These are phyloP conservation scores for Flammula alnicola DNA, from an alignment of 1,284 basidiomycete genomes.

Conservation along the genomic window DNA sequence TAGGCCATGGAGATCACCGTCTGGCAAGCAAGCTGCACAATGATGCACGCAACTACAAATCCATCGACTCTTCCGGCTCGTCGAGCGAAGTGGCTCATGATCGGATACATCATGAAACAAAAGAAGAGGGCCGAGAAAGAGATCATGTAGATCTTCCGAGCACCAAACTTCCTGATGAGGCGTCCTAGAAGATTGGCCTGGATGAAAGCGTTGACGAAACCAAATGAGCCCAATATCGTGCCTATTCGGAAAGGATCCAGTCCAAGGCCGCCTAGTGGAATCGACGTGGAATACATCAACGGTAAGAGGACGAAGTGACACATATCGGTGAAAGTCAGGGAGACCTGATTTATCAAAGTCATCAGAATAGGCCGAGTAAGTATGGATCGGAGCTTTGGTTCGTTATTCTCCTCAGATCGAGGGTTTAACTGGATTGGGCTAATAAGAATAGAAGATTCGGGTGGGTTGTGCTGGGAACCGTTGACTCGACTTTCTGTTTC, in stretches of 20 bases:
- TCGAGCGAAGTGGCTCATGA: conserved; percentile 33
- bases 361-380: conserved; percentile 19
- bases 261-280: conserved; percentile 41
- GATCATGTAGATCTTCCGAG: conserved; percentile 22
- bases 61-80: conserved; percentile 32
- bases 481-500: conserved; percentile 1
- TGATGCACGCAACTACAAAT: conserved; percentile 31
- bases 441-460: too few relatives aligned
- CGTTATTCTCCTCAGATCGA: not conserved
- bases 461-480: too few relatives aligned
- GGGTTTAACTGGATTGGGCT: too few relatives aligned
- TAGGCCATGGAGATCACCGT: conserved; percentile 33
- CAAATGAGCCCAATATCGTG: conserved; percentile 35
- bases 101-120: conserved; percentile 30
- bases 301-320: conserved; percentile 40
- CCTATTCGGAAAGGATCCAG: conserved; percentile 41
- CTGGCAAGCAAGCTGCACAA: conserved; percentile 32
- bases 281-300: conserved; percentile 42
- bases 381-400: conserved; percentile 2
- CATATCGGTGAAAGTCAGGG: conserved; percentile 43
- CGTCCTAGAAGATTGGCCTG: conserved; percentile 34
- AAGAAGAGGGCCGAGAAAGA: conserved; percentile 25
- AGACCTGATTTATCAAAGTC: conserved; percentile 21
- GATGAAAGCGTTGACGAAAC: conserved; percentile 37
- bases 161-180: conserved; percentile 32